Base-by-base conservation (phyloP, 2,329 filamentous ascomycete genomes). In the Neoscytalidium dimidiatum region DNA sequence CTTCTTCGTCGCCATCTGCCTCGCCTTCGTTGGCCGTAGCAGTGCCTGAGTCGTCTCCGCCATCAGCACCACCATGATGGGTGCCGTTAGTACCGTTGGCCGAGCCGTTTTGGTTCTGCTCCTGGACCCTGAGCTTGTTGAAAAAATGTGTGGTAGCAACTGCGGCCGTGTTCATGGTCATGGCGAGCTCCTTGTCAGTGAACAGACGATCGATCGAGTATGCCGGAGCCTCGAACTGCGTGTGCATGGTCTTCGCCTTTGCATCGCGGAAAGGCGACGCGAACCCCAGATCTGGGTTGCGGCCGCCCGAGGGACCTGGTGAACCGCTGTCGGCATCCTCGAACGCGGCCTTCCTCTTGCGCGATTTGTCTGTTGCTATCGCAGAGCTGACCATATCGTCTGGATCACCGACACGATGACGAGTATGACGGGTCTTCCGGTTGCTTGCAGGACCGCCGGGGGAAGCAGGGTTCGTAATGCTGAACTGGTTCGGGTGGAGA, bases 201-300 rank as follows among this genome's bases (percentile, higher is more conserved):
- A 90, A 90, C 17, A 90, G 80, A n/a, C 84, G 82, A 64, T 88
- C 83, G 64, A 90, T 82, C 7, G 85, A 87, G 75, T 88, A 88
- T 4, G 83, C 80, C 1, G 86, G 80, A 7, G 85, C 83, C 67
- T 85, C 83, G 69, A 85, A 85, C 68, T 89, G 86, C 51, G 83
- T 79, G 56, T 84, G 82, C 53, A 83, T 73, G 31, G 78, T 79
- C 69, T 82, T 81, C 11, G 81, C 78, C 72, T 84, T 85, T 61
- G 82, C 81, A 68, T 86, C 85, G 62, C 80, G 80, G 76, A 81
- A 83, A 2, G 82, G 81, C 62, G 80, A 82, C 64, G 77, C 75
- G 6, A 77, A 76, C 77, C 85, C 74, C 74, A 85, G 64, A 71
- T 84, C 71, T 70, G 80, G 68, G 71, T 79, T 70, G 74, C 83